Evolutionary conservation across 2,329 filamentous ascomycete genomes (phyloP).

Genomic region (Blastomyces percursus): DNA sequence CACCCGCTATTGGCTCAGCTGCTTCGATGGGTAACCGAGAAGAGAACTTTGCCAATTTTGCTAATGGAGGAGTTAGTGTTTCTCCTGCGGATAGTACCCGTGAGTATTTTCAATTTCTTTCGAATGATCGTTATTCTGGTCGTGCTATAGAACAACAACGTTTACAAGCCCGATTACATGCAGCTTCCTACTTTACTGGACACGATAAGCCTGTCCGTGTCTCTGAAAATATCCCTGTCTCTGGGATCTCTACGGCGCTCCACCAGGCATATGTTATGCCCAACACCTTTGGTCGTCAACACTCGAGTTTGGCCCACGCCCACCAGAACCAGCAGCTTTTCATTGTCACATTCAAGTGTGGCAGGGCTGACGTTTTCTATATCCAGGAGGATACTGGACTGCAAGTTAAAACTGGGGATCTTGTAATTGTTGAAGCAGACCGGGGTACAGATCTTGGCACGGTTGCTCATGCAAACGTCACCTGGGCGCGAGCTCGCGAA

Average conservation of each 20-base stretch:
- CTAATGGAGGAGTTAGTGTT: slow-evolving; percentile 27
- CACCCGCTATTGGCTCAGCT: slow-evolving; percentile 13
- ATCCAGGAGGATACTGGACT: slow-evolving; percentile 92
- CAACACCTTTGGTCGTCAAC: slow-evolving; percentile 29
- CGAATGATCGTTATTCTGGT: slow-evolving; percentile 23
- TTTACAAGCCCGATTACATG: slow-evolving; percentile 30
- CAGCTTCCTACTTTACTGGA: slow-evolving; percentile 36
- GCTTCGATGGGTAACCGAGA: slow-evolving; percentile 26
- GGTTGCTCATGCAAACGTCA: slow-evolving; percentile 77
- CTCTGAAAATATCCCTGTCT: slow-evolving; percentile 22
- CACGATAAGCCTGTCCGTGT: slow-evolving; percentile 28
- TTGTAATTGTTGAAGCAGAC: slow-evolving; percentile 96
- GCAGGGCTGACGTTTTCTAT: slow-evolving; percentile 90
- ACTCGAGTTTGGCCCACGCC: slow-evolving; percentile 25
- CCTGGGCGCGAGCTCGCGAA: slow-evolving; percentile 77
- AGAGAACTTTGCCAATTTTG: slow-evolving; percentile 27
- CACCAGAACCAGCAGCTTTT: slow-evolving; percentile 49
- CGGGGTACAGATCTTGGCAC: slow-evolving; percentile 92
- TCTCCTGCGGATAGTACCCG: slow-evolving; percentile 32
- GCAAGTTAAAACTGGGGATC: slow-evolving; percentile 77
- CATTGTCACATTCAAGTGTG: slow-evolving; percentile 94
- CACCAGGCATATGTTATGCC: slow-evolving; percentile 32
- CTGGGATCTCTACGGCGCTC: slow-evolving; percentile 27
- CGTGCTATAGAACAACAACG: slow-evolving; percentile 26
- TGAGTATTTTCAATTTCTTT: slow-evolving; percentile 33